Percentiles rank a stretch among this genome's conserved stretches.
Evolutionary conservation across 805 yeast species (phyloP).

Genomic region (Saccharomycopsis synnaedendra): DNA sequence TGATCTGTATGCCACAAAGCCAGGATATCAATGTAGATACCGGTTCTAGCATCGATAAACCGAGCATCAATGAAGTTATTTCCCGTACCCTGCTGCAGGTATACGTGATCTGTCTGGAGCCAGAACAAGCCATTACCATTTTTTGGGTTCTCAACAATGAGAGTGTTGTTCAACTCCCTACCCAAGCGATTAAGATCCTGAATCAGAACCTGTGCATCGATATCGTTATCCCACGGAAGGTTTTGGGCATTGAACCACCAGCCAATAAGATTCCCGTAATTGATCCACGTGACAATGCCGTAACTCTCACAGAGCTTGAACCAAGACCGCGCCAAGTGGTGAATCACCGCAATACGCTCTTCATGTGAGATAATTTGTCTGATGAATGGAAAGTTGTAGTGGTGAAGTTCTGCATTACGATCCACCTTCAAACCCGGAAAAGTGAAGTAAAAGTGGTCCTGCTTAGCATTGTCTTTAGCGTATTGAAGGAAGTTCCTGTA

Average conservation of each 20-base stretch:
- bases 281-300: slow-evolving; percentile 44
- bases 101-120: slow-evolving; percentile 25
- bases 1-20: slow-evolving; percentile 23
- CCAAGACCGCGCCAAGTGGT: slow-evolving; percentile 43
- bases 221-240: slow-evolving; percentile 52
- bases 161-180: slow-evolving; percentile 34
- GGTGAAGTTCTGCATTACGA: slow-evolving; percentile 21
- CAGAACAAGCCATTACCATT: slow-evolving; percentile 25
- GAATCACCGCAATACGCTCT: slow-evolving; percentile 26
- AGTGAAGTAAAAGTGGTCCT: slow-evolving; percentile 20
- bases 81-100: slow-evolving; percentile 25
- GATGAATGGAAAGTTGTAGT: slow-evolving; percentile 24
- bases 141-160: slow-evolving; percentile 32
- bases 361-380: slow-evolving; percentile 22
- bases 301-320: slow-evolving; percentile 34
- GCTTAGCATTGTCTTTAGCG: slow-evolving; percentile 20
- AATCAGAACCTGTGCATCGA: slow-evolving; percentile 52
- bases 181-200: slow-evolving; percentile 32
- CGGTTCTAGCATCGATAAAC: slow-evolving; percentile 37
- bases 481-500: slow-evolving; percentile 19
- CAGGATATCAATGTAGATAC: slow-evolving; percentile 39
- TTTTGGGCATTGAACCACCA: slow-evolving; percentile 50
- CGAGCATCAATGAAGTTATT: slow-evolving; percentile 33
- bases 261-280: slow-evolving; percentile 53
- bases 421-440: slow-evolving; percentile 21